Percentiles rank a stretch among this genome's conserved stretches.
phyloP scores from a whole-genome alignment of 2,329 filamentous ascomycete species.

The Aspergillus flavus region DNA sequence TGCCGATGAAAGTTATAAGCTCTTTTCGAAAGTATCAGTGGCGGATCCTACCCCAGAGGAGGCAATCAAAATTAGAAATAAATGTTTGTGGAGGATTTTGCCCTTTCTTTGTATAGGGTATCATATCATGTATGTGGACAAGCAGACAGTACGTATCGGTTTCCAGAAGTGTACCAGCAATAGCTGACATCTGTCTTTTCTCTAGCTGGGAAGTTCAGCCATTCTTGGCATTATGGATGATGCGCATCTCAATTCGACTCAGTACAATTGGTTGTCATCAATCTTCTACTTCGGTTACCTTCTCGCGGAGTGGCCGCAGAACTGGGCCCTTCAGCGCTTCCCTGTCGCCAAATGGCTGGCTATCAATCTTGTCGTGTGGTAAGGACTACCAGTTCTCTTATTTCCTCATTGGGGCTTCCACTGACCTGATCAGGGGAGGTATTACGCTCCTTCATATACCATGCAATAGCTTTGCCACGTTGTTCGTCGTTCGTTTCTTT shows the following conservation, averaged over 20 bases:
- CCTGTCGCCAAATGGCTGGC: constrained; percentile 43
- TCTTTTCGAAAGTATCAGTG: constrained; percentile 43
- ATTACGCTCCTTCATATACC: constrained; percentile 40
- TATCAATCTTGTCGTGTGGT: constrained; percentile 31
- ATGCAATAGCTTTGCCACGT: constrained; percentile 51
- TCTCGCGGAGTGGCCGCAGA: constrained; percentile 42
- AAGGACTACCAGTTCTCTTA: background rate
- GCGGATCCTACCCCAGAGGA: constrained; percentile 38
- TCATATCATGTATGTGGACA: constrained; percentile 46
- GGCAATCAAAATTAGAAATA: constrained; percentile 23
- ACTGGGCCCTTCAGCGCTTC: constrained; percentile 47
- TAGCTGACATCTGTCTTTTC: background rate
- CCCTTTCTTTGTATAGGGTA: constrained; percentile 45
- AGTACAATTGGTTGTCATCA: constrained; percentile 46
- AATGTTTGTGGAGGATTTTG: constrained; percentile 40
- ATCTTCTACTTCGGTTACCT: constrained; percentile 50
- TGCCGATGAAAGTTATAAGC: constrained; percentile 48
- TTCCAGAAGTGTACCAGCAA: background rate
- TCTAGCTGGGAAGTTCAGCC: constrained; percentile 26
- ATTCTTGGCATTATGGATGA: constrained; percentile 37
- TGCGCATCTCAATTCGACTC: constrained; percentile 26
- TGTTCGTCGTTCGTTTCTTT: constrained; percentile 54
- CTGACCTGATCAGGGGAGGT: constrained; percentile 32
- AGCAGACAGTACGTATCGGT: constrained; percentile 34
- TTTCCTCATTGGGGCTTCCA: rapidly evolving